A percentile compares a stretch with the other conserved stretches of the same genome.
phyloP scores from a whole-genome alignment of 768 basidiomycete genomes.

The Suillus occidentalis region DNA sequence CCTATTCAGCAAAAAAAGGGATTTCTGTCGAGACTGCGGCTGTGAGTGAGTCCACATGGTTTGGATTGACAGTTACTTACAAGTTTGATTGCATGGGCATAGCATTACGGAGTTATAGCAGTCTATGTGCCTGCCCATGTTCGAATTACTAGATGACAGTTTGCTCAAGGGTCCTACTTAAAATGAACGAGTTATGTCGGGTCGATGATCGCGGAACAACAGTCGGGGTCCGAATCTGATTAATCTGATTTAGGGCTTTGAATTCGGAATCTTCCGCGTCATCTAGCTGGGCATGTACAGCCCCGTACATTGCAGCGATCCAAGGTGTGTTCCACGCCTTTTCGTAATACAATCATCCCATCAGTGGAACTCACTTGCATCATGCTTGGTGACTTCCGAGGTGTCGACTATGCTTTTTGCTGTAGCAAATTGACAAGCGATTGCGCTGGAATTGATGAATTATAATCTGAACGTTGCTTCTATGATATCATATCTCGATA shows the following conservation, averaged over 20 bases:
- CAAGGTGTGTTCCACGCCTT: neutral
- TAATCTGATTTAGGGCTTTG: too few relatives aligned
- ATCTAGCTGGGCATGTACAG: too few relatives aligned
- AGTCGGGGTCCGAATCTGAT: too few relatives aligned
- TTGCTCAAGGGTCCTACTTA: too few relatives aligned
- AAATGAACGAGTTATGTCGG: neutral
- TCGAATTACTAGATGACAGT: neutral
- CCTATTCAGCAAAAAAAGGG: neutral
- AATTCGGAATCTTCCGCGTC: too few relatives aligned
- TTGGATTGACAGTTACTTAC: too few relatives aligned
- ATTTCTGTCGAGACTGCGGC: neutral
- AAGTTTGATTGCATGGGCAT: neutral
- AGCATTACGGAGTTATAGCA: too few relatives aligned
- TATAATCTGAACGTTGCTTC: too few relatives aligned
- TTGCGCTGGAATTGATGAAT: neutral
- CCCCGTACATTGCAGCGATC: too few relatives aligned
- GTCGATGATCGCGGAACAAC: neutral
- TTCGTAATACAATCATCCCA: neutral
- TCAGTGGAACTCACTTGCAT: neutral
- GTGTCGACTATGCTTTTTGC: neutral
- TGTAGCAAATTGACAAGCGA: neutral
- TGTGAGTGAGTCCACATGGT: neutral
- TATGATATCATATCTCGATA: too few relatives aligned
- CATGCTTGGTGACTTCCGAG: neutral
- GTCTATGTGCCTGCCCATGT: neutral